Evolutionary conservation across 768 basidiomycete genomes (phyloP).

Genomic region (Boletus huronensis): DNA sequence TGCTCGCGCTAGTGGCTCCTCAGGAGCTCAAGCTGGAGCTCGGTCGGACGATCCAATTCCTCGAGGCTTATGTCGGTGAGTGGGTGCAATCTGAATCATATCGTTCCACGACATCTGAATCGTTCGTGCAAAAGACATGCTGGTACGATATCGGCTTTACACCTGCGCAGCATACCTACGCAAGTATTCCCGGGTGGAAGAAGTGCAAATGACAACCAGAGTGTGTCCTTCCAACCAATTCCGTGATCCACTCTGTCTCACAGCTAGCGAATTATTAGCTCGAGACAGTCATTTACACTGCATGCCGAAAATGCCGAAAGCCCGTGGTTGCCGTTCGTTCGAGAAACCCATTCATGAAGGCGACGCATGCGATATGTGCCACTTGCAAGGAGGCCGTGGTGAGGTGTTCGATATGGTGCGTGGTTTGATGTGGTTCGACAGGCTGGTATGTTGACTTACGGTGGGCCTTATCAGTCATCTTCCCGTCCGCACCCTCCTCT

Average conservation of each 20-base stretch:
- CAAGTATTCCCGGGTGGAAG: conserved; percentile 53
- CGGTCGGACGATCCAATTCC: conserved; percentile 46
- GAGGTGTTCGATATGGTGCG: conserved; percentile 73
- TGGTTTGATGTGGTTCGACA: neutral
- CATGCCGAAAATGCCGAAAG: conserved; percentile 69
- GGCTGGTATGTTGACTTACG: neutral
- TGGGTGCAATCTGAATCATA: neutral
- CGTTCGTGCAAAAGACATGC: conserved; percentile 44
- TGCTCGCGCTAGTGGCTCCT: conserved; percentile 60
- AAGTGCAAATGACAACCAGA: conserved; percentile 49
- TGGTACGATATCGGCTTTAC: conserved; percentile 59
- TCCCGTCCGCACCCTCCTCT: conserved; percentile 66
- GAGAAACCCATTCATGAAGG: conserved; percentile 28
- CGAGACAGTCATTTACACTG: conserved; percentile 67
- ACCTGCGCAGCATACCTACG: conserved; percentile 72
- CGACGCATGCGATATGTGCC: conserved; percentile 54
- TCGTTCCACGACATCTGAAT: neutral
- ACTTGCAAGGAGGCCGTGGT: conserved; percentile 48
- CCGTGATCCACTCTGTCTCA: neutral
- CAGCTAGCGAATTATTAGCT: conserved; percentile 43
- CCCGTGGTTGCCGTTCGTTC: conserved; percentile 44
- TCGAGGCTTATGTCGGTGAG: conserved; percentile 74
- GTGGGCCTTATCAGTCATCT: conserved; percentile 50
- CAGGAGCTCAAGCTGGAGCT: conserved; percentile 51
- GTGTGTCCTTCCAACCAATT: conserved; percentile 34